phyloP scores from a whole-genome alignment of 2,329 filamentous ascomycete species.

The Ceratocystis cacaofunesta region DNA sequence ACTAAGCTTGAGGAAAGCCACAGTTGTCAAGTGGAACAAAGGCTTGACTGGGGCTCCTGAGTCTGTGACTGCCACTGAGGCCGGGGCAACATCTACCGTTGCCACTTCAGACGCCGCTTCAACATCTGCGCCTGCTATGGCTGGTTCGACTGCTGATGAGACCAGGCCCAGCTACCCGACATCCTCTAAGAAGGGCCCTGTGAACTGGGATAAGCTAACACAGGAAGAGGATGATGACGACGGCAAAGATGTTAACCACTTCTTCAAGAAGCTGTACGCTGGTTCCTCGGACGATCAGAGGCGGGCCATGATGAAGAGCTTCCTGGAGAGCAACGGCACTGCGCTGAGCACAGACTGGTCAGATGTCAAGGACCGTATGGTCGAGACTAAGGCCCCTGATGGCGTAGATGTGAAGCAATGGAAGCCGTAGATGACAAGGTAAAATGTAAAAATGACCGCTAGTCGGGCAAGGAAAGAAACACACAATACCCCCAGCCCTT shows the following conservation, averaged over 20 bases:
- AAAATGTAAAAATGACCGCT: not conserved
- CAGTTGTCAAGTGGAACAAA: conserved; percentile 51
- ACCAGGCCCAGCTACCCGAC: conserved; percentile 58
- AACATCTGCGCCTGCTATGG: conserved; percentile 7
- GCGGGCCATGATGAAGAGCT: conserved; percentile 97
- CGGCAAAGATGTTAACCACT: conserved; percentile 47
- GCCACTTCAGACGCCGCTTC: conserved; percentile 1
- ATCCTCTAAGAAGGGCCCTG: conserved; percentile 67
- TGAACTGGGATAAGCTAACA: conserved; percentile 78
- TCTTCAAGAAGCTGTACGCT: conserved; percentile 85
- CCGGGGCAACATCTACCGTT: conserved; percentile 22
- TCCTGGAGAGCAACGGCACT: conserved; percentile 84
- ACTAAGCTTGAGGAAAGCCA: conserved; percentile 53
- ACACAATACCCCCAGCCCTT: not conserved
- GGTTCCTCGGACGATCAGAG: conserved; percentile 62
- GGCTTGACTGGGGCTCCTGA: conserved; percentile 2
- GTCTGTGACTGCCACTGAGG: not conserved
- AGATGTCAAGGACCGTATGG: conserved; percentile 57
- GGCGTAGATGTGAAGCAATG: conserved; percentile 66
- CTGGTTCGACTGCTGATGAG: not conserved
- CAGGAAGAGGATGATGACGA: conserved; percentile 40
- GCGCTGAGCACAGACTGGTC: conserved; percentile 83
- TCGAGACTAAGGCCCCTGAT: conserved; percentile 60
- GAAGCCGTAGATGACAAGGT: conserved; percentile 21
- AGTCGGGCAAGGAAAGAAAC: not conserved